phyloP scores from a whole-genome alignment of 805 yeast species.

The Teunomyces gatunensis region DNA sequence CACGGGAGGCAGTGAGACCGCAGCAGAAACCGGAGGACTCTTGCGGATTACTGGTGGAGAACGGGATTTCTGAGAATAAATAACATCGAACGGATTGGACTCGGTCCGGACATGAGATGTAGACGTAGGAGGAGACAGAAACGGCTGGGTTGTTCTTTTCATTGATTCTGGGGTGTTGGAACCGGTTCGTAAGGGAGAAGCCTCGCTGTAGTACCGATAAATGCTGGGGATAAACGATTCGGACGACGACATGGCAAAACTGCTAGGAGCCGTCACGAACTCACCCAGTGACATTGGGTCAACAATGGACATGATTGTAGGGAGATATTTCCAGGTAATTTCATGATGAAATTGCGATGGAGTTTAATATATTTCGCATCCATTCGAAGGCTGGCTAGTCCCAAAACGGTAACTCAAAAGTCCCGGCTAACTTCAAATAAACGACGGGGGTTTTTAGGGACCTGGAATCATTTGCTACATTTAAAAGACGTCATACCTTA shows the following conservation, averaged over 20 bases:
- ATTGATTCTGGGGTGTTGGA: conserved; percentile 1
- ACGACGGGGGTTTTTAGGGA: neutral
- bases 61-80: conserved; percentile 15
- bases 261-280: conserved; percentile 12
- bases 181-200: neutral
- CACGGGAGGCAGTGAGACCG: no score
- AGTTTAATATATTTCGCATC: neutral
- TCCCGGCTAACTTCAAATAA: neutral
- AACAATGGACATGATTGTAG: neutral
- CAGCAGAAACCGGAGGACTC: neutral
- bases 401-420: neutral
- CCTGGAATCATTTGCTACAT: no score
- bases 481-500: no score
- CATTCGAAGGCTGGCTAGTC: conserved; percentile 9
- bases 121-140: no score
- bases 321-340: neutral
- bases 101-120: conserved; percentile 2
- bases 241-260: conserved; percentile 1
- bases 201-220: conserved; percentile 4
- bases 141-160: no score
- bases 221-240: conserved; percentile 6
- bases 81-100: conserved; percentile 29
- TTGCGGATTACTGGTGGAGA: neutral
- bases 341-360: neutral
- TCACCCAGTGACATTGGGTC: conserved; percentile 12